Conservation (phyloP, 192 early-diverging fungal genomes). For the Backusella luteola region DNA sequence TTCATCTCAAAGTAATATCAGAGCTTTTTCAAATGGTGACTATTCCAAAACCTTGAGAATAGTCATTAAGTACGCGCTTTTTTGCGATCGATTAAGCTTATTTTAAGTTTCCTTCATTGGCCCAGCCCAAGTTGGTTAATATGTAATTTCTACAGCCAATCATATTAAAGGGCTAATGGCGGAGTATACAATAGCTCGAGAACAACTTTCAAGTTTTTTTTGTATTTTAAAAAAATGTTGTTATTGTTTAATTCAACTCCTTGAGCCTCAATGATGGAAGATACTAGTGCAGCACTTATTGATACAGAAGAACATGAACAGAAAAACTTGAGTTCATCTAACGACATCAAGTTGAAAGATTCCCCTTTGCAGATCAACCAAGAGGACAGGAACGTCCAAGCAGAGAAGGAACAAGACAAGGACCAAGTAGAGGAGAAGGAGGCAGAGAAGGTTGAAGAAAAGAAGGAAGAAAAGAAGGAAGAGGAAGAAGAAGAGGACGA, state of each 20-base stretch:
- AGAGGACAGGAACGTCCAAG: background rate
- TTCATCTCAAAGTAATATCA: no score
- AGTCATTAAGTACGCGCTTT: no score
- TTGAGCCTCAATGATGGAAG: background rate
- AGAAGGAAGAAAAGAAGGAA: background rate
- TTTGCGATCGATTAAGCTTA: background rate
- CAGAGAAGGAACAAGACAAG: background rate
- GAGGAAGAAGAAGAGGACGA: background rate
- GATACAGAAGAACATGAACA: background rate
- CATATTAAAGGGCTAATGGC: background rate
- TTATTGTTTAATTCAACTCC: constrained; percentile 1
- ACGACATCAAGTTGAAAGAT: background rate
- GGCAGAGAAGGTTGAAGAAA: background rate
- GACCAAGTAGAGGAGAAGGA: background rate
- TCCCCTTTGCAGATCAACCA: background rate
- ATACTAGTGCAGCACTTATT: background rate
- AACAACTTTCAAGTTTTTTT: background rate
- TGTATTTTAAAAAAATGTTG: background rate
- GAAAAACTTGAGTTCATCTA: background rate
- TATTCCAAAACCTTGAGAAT: no score
- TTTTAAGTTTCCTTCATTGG: background rate
- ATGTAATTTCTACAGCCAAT: background rate
- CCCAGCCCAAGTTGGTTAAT: background rate
- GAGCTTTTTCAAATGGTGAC: no score
- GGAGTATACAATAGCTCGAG: background rate